These are phyloP conservation scores for Dittrichia graveolens DNA, from an alignment of 129 eudicot genomes.

Conservation along the genomic window DNA sequence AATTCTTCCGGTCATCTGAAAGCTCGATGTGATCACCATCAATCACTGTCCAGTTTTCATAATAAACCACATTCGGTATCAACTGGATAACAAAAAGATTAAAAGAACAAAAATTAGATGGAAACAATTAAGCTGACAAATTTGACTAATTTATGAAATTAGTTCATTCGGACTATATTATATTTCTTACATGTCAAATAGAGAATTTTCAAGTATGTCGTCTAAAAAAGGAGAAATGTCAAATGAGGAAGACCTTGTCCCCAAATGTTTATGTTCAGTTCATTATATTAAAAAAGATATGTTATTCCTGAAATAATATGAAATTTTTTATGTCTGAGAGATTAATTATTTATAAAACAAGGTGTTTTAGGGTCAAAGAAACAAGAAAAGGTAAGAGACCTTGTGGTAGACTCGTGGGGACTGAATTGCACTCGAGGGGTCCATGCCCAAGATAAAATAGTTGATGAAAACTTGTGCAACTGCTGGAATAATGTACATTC, in stretches of 20 bases:
- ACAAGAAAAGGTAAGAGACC: conserved; percentile 41
- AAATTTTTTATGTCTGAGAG: not conserved
- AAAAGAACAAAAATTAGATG: not conserved
- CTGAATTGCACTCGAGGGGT: conserved; percentile 73
- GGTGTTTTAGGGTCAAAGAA: no score
- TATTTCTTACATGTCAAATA: no score
- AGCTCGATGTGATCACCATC: conserved; percentile 89
- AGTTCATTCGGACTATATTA: no score
- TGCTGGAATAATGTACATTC: conserved; percentile 79
- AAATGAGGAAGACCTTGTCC: no score
- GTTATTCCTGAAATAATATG: no score
- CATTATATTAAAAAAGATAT: no score
- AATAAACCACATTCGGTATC: conserved; percentile 65
- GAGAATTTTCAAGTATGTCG: no score
- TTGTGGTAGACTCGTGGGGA: conserved; percentile 88
- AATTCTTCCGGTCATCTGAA: conserved; percentile 45
- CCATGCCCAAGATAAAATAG: conserved; percentile 82
- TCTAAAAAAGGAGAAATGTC: no score
- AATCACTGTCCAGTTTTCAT: conserved; percentile 75
- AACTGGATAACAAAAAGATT: conserved; percentile 47
- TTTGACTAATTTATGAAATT: no score
- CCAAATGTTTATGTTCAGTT: no score
- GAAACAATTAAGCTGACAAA: not conserved
- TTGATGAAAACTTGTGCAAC: conserved; percentile 85
- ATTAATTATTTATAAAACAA: no score